phyloP scores from a whole-genome alignment of 2,329 filamentous ascomycete species.

The Nigrograna mackinnonii region DNA sequence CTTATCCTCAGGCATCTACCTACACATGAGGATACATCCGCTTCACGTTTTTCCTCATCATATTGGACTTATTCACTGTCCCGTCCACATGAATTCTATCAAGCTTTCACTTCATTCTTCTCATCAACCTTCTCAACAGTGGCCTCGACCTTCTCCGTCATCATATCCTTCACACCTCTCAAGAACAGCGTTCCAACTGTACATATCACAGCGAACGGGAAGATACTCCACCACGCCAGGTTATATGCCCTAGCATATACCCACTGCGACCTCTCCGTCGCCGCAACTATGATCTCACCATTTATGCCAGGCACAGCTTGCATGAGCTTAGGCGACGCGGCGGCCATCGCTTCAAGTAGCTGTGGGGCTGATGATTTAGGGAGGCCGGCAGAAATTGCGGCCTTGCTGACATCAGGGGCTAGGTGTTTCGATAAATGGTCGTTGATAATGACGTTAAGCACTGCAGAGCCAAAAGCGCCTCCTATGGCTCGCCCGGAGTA shows the following conservation, averaged over 20 bases:
- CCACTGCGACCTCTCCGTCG: slow-evolving; percentile 31
- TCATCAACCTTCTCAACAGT: slow-evolving; percentile 30
- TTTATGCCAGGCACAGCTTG: slow-evolving; percentile 14
- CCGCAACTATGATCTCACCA: slow-evolving; percentile 16
- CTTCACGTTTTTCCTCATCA: neutral
- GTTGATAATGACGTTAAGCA: slow-evolving; percentile 33
- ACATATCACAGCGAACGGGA: slow-evolving; percentile 34
- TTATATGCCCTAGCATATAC: slow-evolving; percentile 31
- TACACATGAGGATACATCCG: neutral
- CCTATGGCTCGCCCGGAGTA: slow-evolving; percentile 37
- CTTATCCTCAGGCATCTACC: too few species aligned
- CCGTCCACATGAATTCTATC: neutral
- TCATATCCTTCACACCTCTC: slow-evolving; percentile 21
- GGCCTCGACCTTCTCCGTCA: slow-evolving; percentile 29
- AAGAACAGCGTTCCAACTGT: slow-evolving; percentile 25
- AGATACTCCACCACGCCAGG: slow-evolving; percentile 32
- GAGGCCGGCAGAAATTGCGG: slow-evolving; percentile 24
- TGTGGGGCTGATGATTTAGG: slow-evolving; percentile 19
- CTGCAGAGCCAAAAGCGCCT: slow-evolving; percentile 34
- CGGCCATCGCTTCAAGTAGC: slow-evolving; percentile 22
- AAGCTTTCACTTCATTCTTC: slow-evolving; percentile 5
- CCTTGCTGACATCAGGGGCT: slow-evolving; percentile 18
- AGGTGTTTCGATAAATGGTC: slow-evolving; percentile 23
- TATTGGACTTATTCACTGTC: too few species aligned
- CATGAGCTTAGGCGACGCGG: slow-evolving; percentile 14